Evolutionary conservation across 106 monocot species (phyloP).

Genomic region (Dactylorhiza incarnata): DNA sequence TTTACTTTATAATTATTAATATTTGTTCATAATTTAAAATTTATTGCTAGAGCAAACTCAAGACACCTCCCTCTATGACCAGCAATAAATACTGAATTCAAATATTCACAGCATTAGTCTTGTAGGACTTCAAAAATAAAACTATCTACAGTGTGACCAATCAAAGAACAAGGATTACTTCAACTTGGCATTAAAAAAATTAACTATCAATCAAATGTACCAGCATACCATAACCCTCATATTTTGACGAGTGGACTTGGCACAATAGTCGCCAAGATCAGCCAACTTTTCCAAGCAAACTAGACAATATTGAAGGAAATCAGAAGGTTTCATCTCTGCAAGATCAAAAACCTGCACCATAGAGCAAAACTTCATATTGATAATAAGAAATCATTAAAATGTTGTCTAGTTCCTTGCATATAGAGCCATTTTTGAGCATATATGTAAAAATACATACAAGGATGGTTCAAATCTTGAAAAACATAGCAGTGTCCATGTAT

Average conservation of each 20-base stretch:
- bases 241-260: slow-evolving; percentile 56
- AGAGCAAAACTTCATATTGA: not conserved
- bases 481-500: not conserved
- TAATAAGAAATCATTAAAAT: not conserved
- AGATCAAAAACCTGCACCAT: slow-evolving; percentile 83
- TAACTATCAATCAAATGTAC: not conserved
- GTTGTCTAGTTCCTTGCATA: not conserved
- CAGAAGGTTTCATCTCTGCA: slow-evolving; percentile 57
- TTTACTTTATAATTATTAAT: too few relatives aligned
- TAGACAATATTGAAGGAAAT: slow-evolving; percentile 76
- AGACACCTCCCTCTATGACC: not conserved
- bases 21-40: too few relatives aligned
- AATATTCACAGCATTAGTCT: not conserved
- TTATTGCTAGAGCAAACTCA: too few relatives aligned
- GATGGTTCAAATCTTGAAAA: not conserved
- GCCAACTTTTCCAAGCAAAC: slow-evolving; percentile 81
- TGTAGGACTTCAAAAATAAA: not conserved
- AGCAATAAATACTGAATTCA: not conserved
- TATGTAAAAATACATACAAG: not conserved
- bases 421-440: not conserved
- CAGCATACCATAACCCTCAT: slow-evolving; percentile 79
- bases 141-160: not conserved
- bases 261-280: slow-evolving; percentile 58
- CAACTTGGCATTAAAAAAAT: not conserved
- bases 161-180: not conserved